Percentiles rank a stretch among this genome's conserved stretches.
Evolutionary conservation across 2,329 filamentous ascomycete genomes (phyloP).

Genomic region (Curvularia sp.): DNA sequence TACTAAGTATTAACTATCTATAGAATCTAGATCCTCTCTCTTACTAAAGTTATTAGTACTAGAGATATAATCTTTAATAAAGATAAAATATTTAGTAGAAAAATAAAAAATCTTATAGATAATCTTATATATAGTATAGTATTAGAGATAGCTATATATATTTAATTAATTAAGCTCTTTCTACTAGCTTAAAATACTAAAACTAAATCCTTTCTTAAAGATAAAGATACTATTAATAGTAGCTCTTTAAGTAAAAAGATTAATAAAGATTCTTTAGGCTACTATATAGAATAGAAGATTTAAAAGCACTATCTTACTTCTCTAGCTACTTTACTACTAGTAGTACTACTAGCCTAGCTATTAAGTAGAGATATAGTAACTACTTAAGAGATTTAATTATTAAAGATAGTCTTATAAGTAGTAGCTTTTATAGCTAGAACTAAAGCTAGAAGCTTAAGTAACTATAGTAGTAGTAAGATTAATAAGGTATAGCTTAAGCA

Average conservation of each 20-base stretch:
- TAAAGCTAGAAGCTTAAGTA: background rate
- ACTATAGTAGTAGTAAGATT: background rate
- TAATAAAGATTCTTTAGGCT: background rate
- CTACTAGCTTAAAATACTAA: conserved; percentile 6
- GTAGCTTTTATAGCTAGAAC: background rate
- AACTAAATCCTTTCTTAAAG: background rate
- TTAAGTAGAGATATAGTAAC: background rate
- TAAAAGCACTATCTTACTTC: conserved; percentile 1
- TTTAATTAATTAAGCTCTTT: background rate
- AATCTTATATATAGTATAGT: background rate
- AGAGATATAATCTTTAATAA: conserved; percentile 14
- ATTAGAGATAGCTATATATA: conserved; percentile 1
- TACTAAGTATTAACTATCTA: conserved; percentile 14
- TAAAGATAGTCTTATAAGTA: background rate
- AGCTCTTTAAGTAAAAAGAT: too few species aligned
- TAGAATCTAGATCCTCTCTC: conserved; percentile 8
- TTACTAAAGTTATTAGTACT: conserved; percentile 13
- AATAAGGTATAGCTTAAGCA: background rate
- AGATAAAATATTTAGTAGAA: conserved; percentile 4
- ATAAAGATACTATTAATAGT: too few species aligned
- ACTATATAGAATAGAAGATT: background rate
- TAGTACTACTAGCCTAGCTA: too few species aligned
- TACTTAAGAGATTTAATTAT: background rate
- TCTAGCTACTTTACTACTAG: background rate
- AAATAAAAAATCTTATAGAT: background rate